Percentiles rank a stretch among this genome's conserved stretches.
Conservation (phyloP, 805 yeast genomes). For the Saitoella complicata region DNA sequence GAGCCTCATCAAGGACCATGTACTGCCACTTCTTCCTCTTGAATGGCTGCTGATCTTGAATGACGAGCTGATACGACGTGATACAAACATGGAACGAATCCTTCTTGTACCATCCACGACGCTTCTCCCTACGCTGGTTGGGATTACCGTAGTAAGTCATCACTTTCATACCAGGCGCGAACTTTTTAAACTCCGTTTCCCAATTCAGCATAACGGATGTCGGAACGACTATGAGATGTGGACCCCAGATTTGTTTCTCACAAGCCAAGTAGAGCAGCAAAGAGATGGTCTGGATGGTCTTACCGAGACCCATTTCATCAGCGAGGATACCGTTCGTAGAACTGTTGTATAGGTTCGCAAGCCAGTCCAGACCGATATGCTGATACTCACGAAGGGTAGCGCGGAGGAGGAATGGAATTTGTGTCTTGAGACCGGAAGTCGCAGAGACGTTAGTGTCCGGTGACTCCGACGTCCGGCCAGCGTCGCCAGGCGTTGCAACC, state of each 20-base stretch:
- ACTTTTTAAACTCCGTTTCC: constrained; percentile 98
- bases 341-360: constrained; percentile 81
- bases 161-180: constrained; percentile 95
- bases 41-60: constrained; percentile 90
- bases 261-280: constrained; percentile 78
- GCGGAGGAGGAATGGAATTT: constrained; percentile 52
- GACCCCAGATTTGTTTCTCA: constrained; percentile 93
- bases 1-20: constrained; percentile 96
- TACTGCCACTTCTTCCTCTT: constrained; percentile 87
- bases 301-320: constrained; percentile 96
- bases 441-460: not conserved
- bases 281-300: constrained; percentile 90
- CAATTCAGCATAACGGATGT: constrained; percentile 94
- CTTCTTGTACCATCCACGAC: constrained; percentile 95
- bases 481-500: too few species aligned
- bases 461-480: too few species aligned
- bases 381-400: constrained; percentile 84
- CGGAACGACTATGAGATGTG: constrained; percentile 91
- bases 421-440: constrained; percentile 23
- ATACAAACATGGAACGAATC: constrained; percentile 94
- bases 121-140: constrained; percentile 84
- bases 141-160: constrained; percentile 94
- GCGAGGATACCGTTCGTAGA: constrained; percentile 93
- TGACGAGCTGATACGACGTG: constrained; percentile 92
- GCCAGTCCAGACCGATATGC: constrained; percentile 92